Evolutionary conservation across 371 early-diverging fungal species (phyloP).

Genomic region (Batrachochytrium dendrobatidis): DNA sequence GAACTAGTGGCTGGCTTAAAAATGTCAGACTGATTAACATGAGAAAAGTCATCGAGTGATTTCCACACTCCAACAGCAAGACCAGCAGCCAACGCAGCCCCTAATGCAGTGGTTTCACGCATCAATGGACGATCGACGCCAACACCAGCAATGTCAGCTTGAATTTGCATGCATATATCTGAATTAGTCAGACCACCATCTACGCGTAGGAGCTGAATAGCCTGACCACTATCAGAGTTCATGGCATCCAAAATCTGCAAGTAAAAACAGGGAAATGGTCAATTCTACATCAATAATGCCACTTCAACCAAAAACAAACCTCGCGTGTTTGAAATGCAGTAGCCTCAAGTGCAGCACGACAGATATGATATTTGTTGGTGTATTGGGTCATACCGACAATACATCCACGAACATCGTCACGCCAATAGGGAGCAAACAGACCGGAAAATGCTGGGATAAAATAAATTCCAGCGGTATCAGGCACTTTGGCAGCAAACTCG

Average conservation of each 20-base stretch:
- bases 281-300: background rate
- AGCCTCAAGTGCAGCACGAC: conserved; percentile 82
- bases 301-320: conserved; percentile 22
- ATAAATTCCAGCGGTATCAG: conserved; percentile 80
- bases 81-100: conserved; percentile 92
- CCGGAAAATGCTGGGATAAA: conserved; percentile 95
- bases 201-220: conserved; percentile 64
- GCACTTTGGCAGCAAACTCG: conserved; percentile 47
- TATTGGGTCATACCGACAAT: conserved; percentile 86
- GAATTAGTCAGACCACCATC: conserved; percentile 93
- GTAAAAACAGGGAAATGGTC: background rate
- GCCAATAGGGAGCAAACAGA: conserved; percentile 93
- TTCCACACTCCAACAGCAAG: conserved; percentile 69
- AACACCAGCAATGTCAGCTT: conserved; percentile 80
- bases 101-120: conserved; percentile 88
- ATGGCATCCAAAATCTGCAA: conserved; percentile 78
- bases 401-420: conserved; percentile 83
- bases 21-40: conserved; percentile 1
- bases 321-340: conserved; percentile 84
- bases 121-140: conserved; percentile 76
- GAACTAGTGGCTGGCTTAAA: conserved; percentile 24
- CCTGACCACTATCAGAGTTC: conserved; percentile 61
- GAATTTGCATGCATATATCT: conserved; percentile 84
- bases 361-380: conserved; percentile 76
- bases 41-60: conserved; percentile 15